Percentiles rank a stretch among this genome's conserved stretches.
Evolutionary conservation across 352 stramenopile genomes (phyloP).

Genomic region (Phytophthora megakarya): DNA sequence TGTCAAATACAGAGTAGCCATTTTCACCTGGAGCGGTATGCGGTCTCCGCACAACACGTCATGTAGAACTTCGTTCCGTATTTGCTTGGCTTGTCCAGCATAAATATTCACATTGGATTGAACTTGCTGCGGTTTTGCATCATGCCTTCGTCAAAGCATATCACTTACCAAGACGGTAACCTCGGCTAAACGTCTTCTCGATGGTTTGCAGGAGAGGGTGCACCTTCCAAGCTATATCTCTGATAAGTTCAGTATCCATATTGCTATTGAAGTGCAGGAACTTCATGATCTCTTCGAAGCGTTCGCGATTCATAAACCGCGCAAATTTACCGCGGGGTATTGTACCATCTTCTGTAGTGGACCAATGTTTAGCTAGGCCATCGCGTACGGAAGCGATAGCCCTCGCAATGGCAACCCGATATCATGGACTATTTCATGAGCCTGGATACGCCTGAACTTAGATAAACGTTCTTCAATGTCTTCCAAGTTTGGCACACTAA

Average conservation of each 20-base stretch:
- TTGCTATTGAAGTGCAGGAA: slow-evolving; percentile 36
- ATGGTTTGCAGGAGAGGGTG: slow-evolving; percentile 17
- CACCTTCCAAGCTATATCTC: slow-evolving; percentile 25
- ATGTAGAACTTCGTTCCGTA: slow-evolving; percentile 38
- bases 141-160: slow-evolving; percentile 33
- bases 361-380: slow-evolving; percentile 14
- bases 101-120: slow-evolving; percentile 30
- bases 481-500: slow-evolving; percentile 5
- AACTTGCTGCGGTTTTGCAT: slow-evolving; percentile 21
- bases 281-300: slow-evolving; percentile 19
- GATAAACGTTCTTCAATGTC: slow-evolving; percentile 6
- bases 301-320: slow-evolving; percentile 20
- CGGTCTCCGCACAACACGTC: slow-evolving; percentile 17
- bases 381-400: slow-evolving; percentile 8
- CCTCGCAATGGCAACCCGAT: slow-evolving; percentile 11
- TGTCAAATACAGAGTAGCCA: slow-evolving; percentile 6
- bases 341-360: slow-evolving; percentile 3
- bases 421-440: slow-evolving; percentile 21
- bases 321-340: slow-evolving; percentile 24
- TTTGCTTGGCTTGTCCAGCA: slow-evolving; percentile 26
- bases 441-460: slow-evolving; percentile 15
- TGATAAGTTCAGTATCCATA: not conserved
- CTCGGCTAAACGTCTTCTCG: slow-evolving; percentile 27
- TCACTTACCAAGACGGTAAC: slow-evolving; percentile 16
- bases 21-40: slow-evolving; percentile 21